These are phyloP conservation scores for Bocquillonia castaneifolia DNA, from an alignment of 441 rosid genomes.

Conservation along the genomic window DNA sequence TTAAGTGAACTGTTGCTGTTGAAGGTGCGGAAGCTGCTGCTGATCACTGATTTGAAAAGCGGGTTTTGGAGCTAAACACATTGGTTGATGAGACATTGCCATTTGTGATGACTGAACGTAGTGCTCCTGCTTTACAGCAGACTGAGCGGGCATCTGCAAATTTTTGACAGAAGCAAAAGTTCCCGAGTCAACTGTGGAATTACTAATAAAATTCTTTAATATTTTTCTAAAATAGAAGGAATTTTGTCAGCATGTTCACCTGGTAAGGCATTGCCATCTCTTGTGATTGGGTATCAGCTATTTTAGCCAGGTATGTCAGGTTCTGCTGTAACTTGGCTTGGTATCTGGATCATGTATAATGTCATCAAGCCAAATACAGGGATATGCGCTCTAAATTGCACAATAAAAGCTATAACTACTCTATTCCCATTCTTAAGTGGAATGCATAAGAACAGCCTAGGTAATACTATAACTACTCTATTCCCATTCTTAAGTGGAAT, in stretches of 20 bases:
- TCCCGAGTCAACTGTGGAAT: no score
- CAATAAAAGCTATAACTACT: not conserved
- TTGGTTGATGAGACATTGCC: conserved; percentile 24
- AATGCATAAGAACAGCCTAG: not conserved
- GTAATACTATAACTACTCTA: not conserved
- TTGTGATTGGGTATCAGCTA: conserved; percentile 87
- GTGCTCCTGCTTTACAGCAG: conserved; percentile 26
- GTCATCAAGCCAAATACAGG: not conserved
- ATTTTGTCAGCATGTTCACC: conserved; percentile 31
- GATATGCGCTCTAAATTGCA: not conserved
- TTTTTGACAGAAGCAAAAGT: no score
- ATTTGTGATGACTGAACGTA: conserved; percentile 24
- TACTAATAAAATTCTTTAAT: no score
- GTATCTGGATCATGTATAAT: conserved; percentile 38
- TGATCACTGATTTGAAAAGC: conserved; percentile 25
- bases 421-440: not conserved
- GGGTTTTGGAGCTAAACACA: conserved; percentile 11
- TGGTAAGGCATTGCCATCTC: conserved; percentile 59
- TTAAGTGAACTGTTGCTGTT: conserved; percentile 32
- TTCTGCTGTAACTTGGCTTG: conserved; percentile 82
- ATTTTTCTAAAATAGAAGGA: no score
- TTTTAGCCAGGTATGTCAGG: conserved; percentile 78
- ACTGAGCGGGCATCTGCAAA: conserved; percentile 18
- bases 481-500: no score
- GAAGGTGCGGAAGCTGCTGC: conserved; percentile 23